Conservation (phyloP, 2,329 filamentous ascomycete genomes). For the Sclerotinia sclerotiorum region DNA sequence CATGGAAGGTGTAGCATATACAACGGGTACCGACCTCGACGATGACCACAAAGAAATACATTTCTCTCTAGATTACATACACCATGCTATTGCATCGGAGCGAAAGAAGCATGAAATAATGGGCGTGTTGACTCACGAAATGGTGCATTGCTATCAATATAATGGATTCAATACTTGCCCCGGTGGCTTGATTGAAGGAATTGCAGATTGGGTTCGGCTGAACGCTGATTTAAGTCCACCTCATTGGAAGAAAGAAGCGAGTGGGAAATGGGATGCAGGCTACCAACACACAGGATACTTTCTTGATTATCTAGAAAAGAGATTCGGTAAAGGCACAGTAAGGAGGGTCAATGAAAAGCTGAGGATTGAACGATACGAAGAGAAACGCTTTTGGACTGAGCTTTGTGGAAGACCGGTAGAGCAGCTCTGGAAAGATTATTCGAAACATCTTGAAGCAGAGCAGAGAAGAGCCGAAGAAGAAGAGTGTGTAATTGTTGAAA, state of each 20-base stretch:
- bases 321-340: slow-evolving; percentile 60
- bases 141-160: slow-evolving; percentile 93
- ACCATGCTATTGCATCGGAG: slow-evolving; percentile 44
- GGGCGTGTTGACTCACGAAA: slow-evolving; percentile 86
- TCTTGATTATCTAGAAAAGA: slow-evolving; percentile 76
- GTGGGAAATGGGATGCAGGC: slow-evolving; percentile 76
- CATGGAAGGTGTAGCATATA: slow-evolving; percentile 87
- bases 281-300: slow-evolving; percentile 94
- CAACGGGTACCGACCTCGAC: slow-evolving; percentile 76
- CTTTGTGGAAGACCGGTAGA: slow-evolving; percentile 66
- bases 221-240: slow-evolving; percentile 71
- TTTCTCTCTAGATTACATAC: slow-evolving; percentile 75
- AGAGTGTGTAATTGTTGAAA: slow-evolving; percentile 39
- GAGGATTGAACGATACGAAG: slow-evolving; percentile 61
- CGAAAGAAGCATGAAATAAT: slow-evolving; percentile 63
- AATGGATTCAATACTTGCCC: slow-evolving; percentile 62
- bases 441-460: slow-evolving; percentile 40
- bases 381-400: slow-evolving; percentile 65
- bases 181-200: slow-evolving; percentile 81
- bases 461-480: slow-evolving; percentile 34
- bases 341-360: slow-evolving; percentile 67
- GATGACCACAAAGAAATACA: slow-evolving; percentile 91
- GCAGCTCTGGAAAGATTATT: slow-evolving; percentile 75
- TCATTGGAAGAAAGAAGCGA: slow-evolving; percentile 68
- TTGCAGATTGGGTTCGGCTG: slow-evolving; percentile 90